Evolutionary conservation across 1,284 basidiomycete genomes (phyloP).

Genomic region (Ganoderma lingzhi): DNA sequence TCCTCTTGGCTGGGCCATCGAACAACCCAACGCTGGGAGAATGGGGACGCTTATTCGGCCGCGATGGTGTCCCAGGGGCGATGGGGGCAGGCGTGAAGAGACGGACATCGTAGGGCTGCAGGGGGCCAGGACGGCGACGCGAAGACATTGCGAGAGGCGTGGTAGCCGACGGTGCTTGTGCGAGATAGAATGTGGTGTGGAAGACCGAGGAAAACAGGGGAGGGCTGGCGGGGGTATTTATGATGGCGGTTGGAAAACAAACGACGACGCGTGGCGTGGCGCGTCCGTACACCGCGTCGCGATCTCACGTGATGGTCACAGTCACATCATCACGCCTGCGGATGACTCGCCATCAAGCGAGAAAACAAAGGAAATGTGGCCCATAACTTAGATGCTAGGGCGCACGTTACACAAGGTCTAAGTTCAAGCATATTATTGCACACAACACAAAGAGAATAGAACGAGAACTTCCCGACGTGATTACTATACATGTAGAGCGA

Average conservation of each 20-base stretch:
- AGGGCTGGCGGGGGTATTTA: slow-evolving; percentile 19
- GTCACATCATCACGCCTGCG: slow-evolving; percentile 20
- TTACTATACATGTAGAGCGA: slow-evolving; percentile 49
- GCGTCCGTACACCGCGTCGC: slow-evolving; percentile 24
- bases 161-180: slow-evolving; percentile 8
- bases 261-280: slow-evolving; percentile 24
- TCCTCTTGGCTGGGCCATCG: slow-evolving; percentile 72
- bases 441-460: slow-evolving; percentile 26
- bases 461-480: slow-evolving; percentile 33
- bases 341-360: slow-evolving; percentile 11
- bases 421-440: slow-evolving; percentile 29
- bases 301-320: slow-evolving; percentile 19
- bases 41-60: slow-evolving; percentile 59
- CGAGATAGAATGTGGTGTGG: slow-evolving; percentile 21
- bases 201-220: slow-evolving; percentile 13
- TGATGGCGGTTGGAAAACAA: slow-evolving; percentile 33
- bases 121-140: slow-evolving; percentile 24
- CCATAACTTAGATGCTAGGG: slow-evolving; percentile 3
- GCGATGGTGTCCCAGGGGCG: slow-evolving; percentile 28
- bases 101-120: slow-evolving; percentile 57
- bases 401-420: slow-evolving; percentile 9
- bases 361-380: neutral
- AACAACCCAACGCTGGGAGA: slow-evolving; percentile 58
- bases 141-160: slow-evolving; percentile 19
- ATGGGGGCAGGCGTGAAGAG: slow-evolving; percentile 47